Percentiles rank a stretch among this genome's conserved stretches.
Conservation (phyloP, 805 yeast genomes). For the Zygotorulaspora sp. region DNA sequence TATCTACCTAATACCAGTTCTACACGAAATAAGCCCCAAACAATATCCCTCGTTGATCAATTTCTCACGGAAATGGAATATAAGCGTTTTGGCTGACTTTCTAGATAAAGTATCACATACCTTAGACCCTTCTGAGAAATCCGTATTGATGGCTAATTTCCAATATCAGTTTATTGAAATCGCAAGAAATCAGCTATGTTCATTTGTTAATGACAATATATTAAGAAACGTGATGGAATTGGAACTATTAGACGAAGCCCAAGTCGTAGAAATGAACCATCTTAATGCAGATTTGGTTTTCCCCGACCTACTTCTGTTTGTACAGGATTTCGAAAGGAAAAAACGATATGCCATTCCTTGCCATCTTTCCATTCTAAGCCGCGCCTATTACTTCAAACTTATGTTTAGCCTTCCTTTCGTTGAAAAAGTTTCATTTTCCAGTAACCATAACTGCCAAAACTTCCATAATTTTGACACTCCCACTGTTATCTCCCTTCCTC, state of each 20-base stretch:
- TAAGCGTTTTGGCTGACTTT: slow-evolving; percentile 38
- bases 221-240: slow-evolving; percentile 10
- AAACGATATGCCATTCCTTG: slow-evolving; percentile 48
- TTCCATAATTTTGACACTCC: slow-evolving; percentile 1
- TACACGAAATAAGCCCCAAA: slow-evolving; percentile 34
- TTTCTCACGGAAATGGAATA: slow-evolving; percentile 35
- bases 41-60: slow-evolving; percentile 31
- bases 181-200: slow-evolving; percentile 26
- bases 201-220: slow-evolving; percentile 26
- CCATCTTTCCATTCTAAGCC: slow-evolving; percentile 54
- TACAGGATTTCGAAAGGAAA: slow-evolving; percentile 29
- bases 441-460: slow-evolving; percentile 4
- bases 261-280: not conserved
- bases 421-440: slow-evolving; percentile 27
- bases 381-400: slow-evolving; percentile 61
- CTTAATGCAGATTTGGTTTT: slow-evolving; percentile 13
- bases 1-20: slow-evolving; percentile 39
- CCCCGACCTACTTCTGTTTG: slow-evolving; percentile 49
- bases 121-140: slow-evolving; percentile 30
- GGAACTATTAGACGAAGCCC: not conserved
- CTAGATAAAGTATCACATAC: slow-evolving; percentile 32
- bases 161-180: slow-evolving; percentile 31
- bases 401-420: slow-evolving; percentile 53
- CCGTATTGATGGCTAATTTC: slow-evolving; percentile 34
- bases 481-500: slow-evolving; percentile 30